phyloP scores from a whole-genome alignment of 1,284 basidiomycete species.

The Cutaneotrichosporon sp. region DNA sequence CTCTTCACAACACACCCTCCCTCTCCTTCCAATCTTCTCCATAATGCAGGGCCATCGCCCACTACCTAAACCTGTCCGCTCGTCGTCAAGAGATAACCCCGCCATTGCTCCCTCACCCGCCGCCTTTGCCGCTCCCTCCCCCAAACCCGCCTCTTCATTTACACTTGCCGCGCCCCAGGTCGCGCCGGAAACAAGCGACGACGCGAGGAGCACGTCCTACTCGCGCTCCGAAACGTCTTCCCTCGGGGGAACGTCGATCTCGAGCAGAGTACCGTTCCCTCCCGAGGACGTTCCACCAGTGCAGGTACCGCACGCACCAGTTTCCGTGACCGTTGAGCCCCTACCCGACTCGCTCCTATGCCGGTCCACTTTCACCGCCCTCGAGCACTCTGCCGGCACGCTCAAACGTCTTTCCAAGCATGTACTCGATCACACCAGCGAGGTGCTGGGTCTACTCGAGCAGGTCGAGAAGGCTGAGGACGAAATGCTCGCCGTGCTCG shows the following conservation, averaged over 20 bases:
- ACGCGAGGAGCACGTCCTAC: slow-evolving; percentile 1
- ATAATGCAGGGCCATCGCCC: neutral
- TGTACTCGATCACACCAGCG: slow-evolving; percentile 34
- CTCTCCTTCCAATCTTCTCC: neutral
- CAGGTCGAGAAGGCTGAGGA: slow-evolving; percentile 50
- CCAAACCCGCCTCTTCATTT: neutral
- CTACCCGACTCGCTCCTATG: slow-evolving; percentile 47
- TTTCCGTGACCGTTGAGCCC: slow-evolving; percentile 38
- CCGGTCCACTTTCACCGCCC: slow-evolving; percentile 46
- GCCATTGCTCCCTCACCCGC: neutral
- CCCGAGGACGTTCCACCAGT: neutral
- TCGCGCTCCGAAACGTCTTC: slow-evolving; percentile 8
- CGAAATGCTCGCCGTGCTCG: slow-evolving; percentile 41
- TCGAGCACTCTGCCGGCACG: slow-evolving; percentile 44
- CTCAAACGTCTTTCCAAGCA: slow-evolving; percentile 46
- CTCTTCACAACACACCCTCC: neutral
- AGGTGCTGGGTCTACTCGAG: slow-evolving; percentile 38
- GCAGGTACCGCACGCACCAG: neutral
- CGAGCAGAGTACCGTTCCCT: slow-evolving; percentile 10
- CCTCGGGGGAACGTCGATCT: slow-evolving; percentile 2
- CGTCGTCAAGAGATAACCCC: neutral
- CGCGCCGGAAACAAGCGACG: neutral
- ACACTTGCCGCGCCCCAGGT: neutral
- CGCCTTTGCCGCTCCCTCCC: neutral
- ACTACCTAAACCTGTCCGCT: neutral